Evolutionary conservation across 441 rosid species (phyloP), one percentile per base, ranked within the genome.

Genomic region (Adansonia madagascariensis): DNA sequence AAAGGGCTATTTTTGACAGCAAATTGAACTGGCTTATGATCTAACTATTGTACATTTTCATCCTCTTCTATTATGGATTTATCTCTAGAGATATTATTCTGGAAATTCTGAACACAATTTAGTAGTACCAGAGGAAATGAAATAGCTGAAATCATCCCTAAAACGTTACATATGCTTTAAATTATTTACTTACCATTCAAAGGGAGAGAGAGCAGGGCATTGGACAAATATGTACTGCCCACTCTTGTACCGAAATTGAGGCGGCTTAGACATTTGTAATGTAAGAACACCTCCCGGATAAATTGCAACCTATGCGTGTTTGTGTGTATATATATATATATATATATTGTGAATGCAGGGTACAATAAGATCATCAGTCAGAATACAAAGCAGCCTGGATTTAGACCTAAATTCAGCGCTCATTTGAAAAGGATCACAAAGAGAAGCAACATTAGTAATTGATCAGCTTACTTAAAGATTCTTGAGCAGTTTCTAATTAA

Each of bases 221-320:
- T 89, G 91, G 67, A 89, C 89, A 81, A 85, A 91, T 84, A 91
- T 75, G 80, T 89, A 91, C 64, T 91, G 94, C 69, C 94, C 94
- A 69, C 92, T 91, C 81, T 88, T 91, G 80, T 91, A 85, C 47
- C 82, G 85, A 78, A 89, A 89, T 69, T 90, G 91, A 60, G 88
- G 63, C 53, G 92, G 94, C 87, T 88, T 91, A 57, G 88, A 84
- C 92, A 91, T 91, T 64, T 86, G 88, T 78, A 91, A 65, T 73
- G 90, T 87, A 41, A 85, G 80, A 84, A 91, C 94, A 27, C 88
- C 80, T 79, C 92, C 94, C 0, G 94, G 90, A 83, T 93, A 95
- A 69, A 95, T 93, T 10, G 96, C 99, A 66, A 95, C 98, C 98
- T 95, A 27, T 27, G 2, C 2, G 31, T 27, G 31, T 27, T 27